A percentile compares a stretch with the other conserved stretches of the same genome.
These are phyloP conservation scores for Neurospora sp. DNA, from an alignment of 495 filamentous ascomycete species.

Conservation along the genomic window DNA sequence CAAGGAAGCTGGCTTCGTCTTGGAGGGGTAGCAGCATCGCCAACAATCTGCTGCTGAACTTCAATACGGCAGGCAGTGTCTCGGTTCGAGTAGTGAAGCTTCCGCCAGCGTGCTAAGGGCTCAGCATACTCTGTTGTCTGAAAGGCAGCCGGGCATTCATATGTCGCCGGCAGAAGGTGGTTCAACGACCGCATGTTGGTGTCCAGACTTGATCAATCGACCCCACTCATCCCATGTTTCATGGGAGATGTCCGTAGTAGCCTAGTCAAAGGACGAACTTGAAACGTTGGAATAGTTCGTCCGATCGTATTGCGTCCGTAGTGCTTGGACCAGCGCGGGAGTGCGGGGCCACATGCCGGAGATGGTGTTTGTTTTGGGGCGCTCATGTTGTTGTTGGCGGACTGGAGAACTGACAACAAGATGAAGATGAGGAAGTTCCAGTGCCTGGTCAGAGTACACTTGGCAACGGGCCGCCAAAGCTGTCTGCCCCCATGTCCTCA, in stretches of 20 bases:
- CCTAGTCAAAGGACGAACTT: neutral
- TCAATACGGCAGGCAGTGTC: no score
- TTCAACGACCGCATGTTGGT: neutral
- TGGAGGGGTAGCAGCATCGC: no score
- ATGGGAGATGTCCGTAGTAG: neutral
- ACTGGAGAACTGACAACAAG: neutral
- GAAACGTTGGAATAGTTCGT: neutral
- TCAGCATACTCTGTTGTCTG: neutral
- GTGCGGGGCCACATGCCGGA: neutral
- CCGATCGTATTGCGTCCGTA: neutral
- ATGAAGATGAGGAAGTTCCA: neutral
- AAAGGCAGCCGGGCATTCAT: neutral
- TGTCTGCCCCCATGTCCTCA: neutral
- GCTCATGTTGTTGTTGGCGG: neutral
- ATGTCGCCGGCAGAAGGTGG: neutral
- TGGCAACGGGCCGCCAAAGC: neutral
- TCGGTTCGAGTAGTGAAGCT: no score
- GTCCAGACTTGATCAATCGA: neutral
- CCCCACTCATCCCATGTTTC: neutral
- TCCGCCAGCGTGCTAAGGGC: neutral
- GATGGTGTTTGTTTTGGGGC: neutral
- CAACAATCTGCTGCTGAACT: no score
- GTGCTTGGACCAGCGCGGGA: neutral
- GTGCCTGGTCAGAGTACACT: neutral
- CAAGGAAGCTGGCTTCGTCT: no score